These are phyloP conservation scores for Lentinula sp. DNA, from an alignment of 768 basidiomycete genomes.

Conservation along the genomic window DNA sequence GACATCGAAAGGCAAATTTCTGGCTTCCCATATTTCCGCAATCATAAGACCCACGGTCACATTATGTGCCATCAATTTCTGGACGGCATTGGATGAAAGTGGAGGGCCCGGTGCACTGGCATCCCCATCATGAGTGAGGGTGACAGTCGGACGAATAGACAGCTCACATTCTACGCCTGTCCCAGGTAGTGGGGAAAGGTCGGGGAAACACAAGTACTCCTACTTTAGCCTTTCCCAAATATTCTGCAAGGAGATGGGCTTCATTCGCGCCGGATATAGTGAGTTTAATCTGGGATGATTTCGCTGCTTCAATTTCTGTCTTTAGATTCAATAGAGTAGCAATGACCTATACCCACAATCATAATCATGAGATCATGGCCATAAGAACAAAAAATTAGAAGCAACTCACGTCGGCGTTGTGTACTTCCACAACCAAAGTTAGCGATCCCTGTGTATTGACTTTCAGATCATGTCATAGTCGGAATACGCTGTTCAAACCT, in stretches of 20 bases:
- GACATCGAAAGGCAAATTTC: slow-evolving; percentile 74
- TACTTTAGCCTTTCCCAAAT: slow-evolving; percentile 46
- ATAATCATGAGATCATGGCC: neutral
- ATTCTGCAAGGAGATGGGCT: slow-evolving; percentile 63
- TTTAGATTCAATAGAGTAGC: slow-evolving; percentile 71
- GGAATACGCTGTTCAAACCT: slow-evolving; percentile 22
- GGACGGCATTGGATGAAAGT: slow-evolving; percentile 50
- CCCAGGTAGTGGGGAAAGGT: slow-evolving; percentile 73
- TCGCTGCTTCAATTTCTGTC: slow-evolving; percentile 47
- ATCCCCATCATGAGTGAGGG: neutral
- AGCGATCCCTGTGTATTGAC: slow-evolving; percentile 46
- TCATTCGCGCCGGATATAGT: slow-evolving; percentile 65
- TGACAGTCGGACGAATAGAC: neutral
- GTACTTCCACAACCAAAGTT: slow-evolving; percentile 68
- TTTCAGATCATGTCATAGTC: neutral
- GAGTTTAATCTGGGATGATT: slow-evolving; percentile 38
- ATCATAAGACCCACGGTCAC: slow-evolving; percentile 70
- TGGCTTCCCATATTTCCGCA: slow-evolving; percentile 61
- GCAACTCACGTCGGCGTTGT: slow-evolving; percentile 56
- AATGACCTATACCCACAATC: slow-evolving; percentile 37
- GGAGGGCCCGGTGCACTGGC: slow-evolving; percentile 67
- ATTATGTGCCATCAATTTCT: slow-evolving; percentile 56
- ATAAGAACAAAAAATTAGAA: neutral
- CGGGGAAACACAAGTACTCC: slow-evolving; percentile 49
- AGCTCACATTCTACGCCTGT: slow-evolving; percentile 56